Evolutionary conservation across 1,139 yeast species (phyloP).

Genomic region (Saccharomycopsis hybrid): DNA sequence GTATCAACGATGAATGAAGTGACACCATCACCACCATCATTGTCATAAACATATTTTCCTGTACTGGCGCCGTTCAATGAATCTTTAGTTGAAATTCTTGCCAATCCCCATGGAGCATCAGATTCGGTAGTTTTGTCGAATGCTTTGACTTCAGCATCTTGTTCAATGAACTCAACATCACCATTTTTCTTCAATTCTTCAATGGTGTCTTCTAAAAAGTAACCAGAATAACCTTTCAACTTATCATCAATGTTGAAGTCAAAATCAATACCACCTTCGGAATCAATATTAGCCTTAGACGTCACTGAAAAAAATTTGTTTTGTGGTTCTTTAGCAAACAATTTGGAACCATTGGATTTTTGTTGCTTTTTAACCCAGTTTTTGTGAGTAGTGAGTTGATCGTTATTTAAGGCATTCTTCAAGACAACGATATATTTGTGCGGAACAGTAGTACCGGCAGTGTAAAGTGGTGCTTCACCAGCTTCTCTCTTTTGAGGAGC

Average conservation of each 20-base stretch:
- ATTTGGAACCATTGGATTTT: constrained; percentile 23
- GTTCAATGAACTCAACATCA: constrained; percentile 70
- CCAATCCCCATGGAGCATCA: constrained; percentile 95
- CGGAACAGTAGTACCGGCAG: constrained; percentile 1
- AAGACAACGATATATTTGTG: constrained; percentile 40
- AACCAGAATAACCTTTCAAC: constrained; percentile 66
- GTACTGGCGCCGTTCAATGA: constrained; percentile 68
- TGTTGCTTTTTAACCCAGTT: constrained; percentile 42
- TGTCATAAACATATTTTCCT: constrained; percentile 81
- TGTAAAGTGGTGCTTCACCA: not conserved
- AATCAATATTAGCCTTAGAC: constrained; percentile 15
- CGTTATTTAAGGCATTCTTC: constrained; percentile 50
- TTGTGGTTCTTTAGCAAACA: constrained; percentile 30
- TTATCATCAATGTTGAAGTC: constrained; percentile 56
- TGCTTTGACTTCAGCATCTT: constrained; percentile 69
- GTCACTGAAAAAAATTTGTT: constrained; percentile 38
- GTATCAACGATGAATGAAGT: constrained; percentile 88
- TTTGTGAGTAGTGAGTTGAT: constrained; percentile 54
- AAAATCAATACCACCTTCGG: constrained; percentile 48
- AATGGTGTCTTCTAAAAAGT: constrained; percentile 64
- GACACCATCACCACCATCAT: constrained; percentile 85
- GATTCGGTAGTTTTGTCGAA: constrained; percentile 57
- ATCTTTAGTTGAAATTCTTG: constrained; percentile 88
- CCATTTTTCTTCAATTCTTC: constrained; percentile 67
- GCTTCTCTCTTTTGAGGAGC: not conserved